A percentile compares a stretch with the other conserved stretches of the same genome.
Evolutionary conservation across 2,329 filamentous ascomycete genomes (phyloP).

Genomic region (Rosellinia necatrix): DNA sequence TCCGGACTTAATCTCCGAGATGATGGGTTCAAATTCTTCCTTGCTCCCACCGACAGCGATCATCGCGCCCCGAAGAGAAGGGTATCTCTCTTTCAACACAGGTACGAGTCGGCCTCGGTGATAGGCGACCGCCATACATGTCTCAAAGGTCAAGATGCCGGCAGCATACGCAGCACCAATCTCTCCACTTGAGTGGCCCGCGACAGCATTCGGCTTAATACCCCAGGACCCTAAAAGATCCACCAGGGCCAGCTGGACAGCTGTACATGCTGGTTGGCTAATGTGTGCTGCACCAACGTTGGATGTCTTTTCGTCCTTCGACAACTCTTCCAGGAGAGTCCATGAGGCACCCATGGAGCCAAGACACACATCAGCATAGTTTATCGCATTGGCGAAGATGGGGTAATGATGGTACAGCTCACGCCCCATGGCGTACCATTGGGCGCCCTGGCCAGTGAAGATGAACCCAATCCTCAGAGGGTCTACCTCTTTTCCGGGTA

Average conservation of each 20-base stretch:
- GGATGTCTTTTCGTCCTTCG: slow-evolving; percentile 43
- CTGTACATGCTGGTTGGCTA: slow-evolving; percentile 47
- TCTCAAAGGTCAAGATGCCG: slow-evolving; percentile 49
- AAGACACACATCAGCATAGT: slow-evolving; percentile 43
- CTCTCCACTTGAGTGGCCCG: slow-evolving; percentile 49
- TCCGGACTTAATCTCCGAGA: slow-evolving; percentile 42
- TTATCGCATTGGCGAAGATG: slow-evolving; percentile 42
- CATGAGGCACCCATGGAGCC: slow-evolving; percentile 40
- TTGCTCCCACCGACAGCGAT: slow-evolving; percentile 57
- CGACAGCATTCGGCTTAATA: slow-evolving; percentile 43
- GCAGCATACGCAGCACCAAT: slow-evolving; percentile 54
- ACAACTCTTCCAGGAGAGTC: slow-evolving; percentile 45
- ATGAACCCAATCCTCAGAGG: slow-evolving; percentile 46
- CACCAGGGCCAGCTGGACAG: slow-evolving; percentile 46
- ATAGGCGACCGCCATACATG: slow-evolving; percentile 56
- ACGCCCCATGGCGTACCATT: slow-evolving; percentile 49
- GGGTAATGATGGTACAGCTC: slow-evolving; percentile 47
- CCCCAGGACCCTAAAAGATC: slow-evolving; percentile 45
- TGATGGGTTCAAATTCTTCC: slow-evolving; percentile 47
- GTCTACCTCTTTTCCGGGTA: slow-evolving; percentile 44
- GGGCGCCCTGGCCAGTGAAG: slow-evolving; percentile 49
- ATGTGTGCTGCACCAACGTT: slow-evolving; percentile 45
- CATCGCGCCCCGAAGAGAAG: slow-evolving; percentile 55
- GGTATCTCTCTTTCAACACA: slow-evolving; percentile 47
- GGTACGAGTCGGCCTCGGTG: slow-evolving; percentile 52